Base-by-base conservation (phyloP, 78 protist genomes). In the Emiliania huxleyi region DNA sequence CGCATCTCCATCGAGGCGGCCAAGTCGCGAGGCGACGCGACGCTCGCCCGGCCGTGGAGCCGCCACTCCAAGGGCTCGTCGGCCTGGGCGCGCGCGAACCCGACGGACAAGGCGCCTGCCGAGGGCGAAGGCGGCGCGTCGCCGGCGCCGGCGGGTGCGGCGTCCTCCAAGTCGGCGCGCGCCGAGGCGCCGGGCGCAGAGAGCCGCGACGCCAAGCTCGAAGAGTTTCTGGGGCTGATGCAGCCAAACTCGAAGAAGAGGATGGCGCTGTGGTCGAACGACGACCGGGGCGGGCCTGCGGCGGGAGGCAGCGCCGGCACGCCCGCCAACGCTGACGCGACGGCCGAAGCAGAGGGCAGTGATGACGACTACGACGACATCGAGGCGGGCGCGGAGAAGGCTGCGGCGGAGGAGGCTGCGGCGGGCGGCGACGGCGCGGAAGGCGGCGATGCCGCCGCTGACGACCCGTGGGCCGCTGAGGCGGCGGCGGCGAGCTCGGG, bases 1-100 rank as follows among this genome's bases (percentile, higher is more conserved):
- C 92, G 94, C 88, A 96, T 98, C 35, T 42, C 43, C 22, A 97
- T 97, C 55, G 97, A 97, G 75, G n/a, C 44, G 0, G 99, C 99
- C 1, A 52, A 45, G 69, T 21, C 91, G 35, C 90, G 83, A 1
- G 49, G 46, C 1, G 93, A 93, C 77, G 49, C 5, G 3, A 52
- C 26, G 33, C 35, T 91, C 38, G 56, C 75, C 19, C 94, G 95
- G 40, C 94, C 96, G 11, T 95, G 98, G 97, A 88, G 94, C 42
- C 52, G 49, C 40, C 91, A 97, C 94, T 62, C 96, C 2, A 43
- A 85, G 40, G 98, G 97, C 29, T 91, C 95, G 37, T 92, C 97
- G 2, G 94, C 97, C 0, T 79, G 69, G 77, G 48, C 29, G 77
- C 69, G 26, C 43, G 71, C 46, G 33, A 26, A 48, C 26, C 29